Conservation (phyloP, 2,329 filamentous ascomycete species). For the Fusarium nurragi region DNA sequence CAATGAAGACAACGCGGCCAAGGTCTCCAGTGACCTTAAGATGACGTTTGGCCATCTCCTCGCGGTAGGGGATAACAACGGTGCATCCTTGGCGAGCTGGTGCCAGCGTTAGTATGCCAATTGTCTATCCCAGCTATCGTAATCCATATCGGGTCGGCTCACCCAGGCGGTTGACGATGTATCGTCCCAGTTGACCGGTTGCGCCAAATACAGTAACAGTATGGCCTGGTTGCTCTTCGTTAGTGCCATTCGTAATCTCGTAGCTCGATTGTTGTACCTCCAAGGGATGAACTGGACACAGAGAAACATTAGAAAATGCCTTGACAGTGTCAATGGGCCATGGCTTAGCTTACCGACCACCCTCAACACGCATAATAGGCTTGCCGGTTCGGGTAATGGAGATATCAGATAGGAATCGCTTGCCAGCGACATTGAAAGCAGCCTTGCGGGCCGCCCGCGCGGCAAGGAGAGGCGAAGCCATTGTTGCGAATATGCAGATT, state of each 20-base stretch:
- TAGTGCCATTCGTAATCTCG: constrained; percentile 36
- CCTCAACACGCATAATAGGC: constrained; percentile 87
- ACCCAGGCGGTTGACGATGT: constrained; percentile 96
- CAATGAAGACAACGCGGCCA: constrained; percentile 86
- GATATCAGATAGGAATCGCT: constrained; percentile 77
- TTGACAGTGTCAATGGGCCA: constrained; percentile 38
- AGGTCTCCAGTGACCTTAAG: constrained; percentile 96
- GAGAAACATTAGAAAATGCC: constrained; percentile 41
- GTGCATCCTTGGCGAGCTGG: constrained; percentile 91
- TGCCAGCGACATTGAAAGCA: constrained; percentile 58
- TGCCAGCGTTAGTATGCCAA: constrained; percentile 35
- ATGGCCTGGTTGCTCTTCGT: constrained; percentile 70
- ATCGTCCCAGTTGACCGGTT: constrained; percentile 93
- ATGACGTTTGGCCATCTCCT: constrained; percentile 98
- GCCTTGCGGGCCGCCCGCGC: constrained; percentile 63
- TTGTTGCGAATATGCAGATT: constrained; percentile 51
- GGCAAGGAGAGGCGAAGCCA: constrained; percentile 66
- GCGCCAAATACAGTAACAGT: constrained; percentile 98
- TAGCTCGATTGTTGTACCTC: constrained; percentile 67
- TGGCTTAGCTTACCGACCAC: constrained; percentile 76
- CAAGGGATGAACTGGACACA: constrained; percentile 77
- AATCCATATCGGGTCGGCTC: constrained; percentile 34
- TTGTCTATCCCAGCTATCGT: background rate
- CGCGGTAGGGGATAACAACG: constrained; percentile 90
- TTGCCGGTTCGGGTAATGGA: constrained; percentile 95